A percentile compares a stretch with the other conserved stretches of the same genome.
Conservation (phyloP, 495 filamentous ascomycete genomes). For the Apiosordaria backusii region DNA sequence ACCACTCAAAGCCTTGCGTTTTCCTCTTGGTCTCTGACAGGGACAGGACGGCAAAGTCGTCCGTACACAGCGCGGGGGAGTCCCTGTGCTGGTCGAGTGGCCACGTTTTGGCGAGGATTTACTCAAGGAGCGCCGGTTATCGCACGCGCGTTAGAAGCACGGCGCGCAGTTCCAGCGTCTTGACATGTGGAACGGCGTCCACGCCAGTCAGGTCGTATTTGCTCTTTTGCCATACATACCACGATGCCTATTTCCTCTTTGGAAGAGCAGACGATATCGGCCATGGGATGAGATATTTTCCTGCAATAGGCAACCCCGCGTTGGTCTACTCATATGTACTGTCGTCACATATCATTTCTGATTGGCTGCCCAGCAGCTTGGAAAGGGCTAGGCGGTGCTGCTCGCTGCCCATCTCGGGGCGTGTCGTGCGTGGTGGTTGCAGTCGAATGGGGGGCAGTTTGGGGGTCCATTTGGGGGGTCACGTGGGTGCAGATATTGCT, state of each 20-base stretch:
- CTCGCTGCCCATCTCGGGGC: background rate
- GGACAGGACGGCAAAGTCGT: conserved; percentile 15
- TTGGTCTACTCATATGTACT: background rate
- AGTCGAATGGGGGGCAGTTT: conserved; percentile 1
- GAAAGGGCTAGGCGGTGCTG: conserved; percentile 9
- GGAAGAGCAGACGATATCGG: conserved; percentile 8
- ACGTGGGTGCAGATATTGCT: too few relatives aligned
- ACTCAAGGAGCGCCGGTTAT: conserved; percentile 21
- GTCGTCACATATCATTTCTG: background rate
- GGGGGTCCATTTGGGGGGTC: background rate
- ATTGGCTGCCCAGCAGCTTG: conserved; percentile 4
- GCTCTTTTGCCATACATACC: conserved; percentile 10
- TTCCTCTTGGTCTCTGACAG: background rate
- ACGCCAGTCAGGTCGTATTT: conserved; percentile 12
- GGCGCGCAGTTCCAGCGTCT: conserved; percentile 14
- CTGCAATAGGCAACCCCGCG: conserved; percentile 3
- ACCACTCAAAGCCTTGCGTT: conserved; percentile 4
- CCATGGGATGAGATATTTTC: conserved; percentile 11
- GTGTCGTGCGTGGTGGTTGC: conserved; percentile 4
- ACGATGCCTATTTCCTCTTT: conserved; percentile 4
- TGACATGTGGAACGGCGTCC: conserved; percentile 7
- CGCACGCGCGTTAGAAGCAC: conserved; percentile 15
- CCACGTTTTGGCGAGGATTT: conserved; percentile 24
- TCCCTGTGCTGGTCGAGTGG: conserved; percentile 21
- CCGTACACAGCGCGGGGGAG: conserved; percentile 9